Conservation (phyloP, 1,139 yeast genomes). For the Taphrina confusa region DNA sequence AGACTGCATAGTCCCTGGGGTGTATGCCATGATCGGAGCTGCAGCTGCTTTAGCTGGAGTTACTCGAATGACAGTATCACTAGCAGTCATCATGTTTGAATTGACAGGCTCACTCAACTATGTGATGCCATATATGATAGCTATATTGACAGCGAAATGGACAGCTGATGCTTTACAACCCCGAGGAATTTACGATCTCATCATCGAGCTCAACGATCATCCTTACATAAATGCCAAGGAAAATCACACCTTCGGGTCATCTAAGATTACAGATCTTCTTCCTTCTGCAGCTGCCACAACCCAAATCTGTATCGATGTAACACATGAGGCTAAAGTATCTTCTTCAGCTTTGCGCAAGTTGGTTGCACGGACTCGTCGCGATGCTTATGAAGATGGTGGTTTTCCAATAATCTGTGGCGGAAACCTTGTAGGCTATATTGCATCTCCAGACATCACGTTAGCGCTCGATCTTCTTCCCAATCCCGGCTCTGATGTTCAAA, state of each 20-base stretch:
- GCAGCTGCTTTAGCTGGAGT: slow-evolving; percentile 72
- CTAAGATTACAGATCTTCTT: slow-evolving; percentile 2
- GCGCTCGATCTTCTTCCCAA: slow-evolving; percentile 21
- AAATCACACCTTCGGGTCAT: neutral
- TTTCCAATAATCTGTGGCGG: slow-evolving; percentile 26
- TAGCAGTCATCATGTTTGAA: slow-evolving; percentile 58
- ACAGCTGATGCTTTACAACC: slow-evolving; percentile 36
- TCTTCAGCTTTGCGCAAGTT: neutral
- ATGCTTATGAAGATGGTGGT: slow-evolving; percentile 27
- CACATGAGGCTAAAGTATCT: slow-evolving; percentile 8
- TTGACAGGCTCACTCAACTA: slow-evolving; percentile 62
- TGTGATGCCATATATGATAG: slow-evolving; percentile 45
- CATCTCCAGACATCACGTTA: slow-evolving; percentile 25
- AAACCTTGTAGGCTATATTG: slow-evolving; percentile 32
- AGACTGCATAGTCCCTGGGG: slow-evolving; percentile 50
- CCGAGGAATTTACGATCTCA: slow-evolving; percentile 31
- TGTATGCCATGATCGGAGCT: slow-evolving; percentile 65
- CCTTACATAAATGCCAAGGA: slow-evolving; percentile 18
- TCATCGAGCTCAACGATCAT: slow-evolving; percentile 28
- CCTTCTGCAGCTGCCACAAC: neutral
- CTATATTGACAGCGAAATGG: slow-evolving; percentile 36
- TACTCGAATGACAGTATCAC: slow-evolving; percentile 64
- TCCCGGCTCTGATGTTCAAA: neutral
- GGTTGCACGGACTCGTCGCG: neutral
- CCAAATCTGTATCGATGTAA: slow-evolving; percentile 10